Conservation (phyloP, 2,329 filamentous ascomycete species). For the Zymoseptoria tritici region DNA sequence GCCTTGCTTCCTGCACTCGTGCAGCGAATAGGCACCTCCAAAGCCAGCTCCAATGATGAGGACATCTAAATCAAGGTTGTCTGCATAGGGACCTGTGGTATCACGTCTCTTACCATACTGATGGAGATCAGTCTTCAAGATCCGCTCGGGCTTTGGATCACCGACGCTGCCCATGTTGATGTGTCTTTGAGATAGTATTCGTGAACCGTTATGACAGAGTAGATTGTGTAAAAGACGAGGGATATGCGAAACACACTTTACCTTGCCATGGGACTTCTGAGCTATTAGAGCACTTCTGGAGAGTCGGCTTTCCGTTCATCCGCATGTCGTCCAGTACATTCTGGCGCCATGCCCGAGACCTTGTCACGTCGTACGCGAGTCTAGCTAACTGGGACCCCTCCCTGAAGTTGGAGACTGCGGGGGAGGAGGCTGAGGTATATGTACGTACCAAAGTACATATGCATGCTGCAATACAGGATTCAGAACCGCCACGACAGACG, state of each 20-base stretch:
- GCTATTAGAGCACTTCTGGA: neutral
- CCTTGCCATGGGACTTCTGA: neutral
- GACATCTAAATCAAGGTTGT: constrained; percentile 26
- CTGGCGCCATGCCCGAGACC: neutral
- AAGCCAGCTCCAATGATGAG: constrained; percentile 37
- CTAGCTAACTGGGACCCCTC: neutral
- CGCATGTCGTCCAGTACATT: neutral
- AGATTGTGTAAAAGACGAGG: neutral
- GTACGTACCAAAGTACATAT: neutral
- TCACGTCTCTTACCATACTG: constrained; percentile 18
- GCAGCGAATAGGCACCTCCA: constrained; percentile 36
- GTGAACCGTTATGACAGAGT: neutral
- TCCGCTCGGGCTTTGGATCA: constrained; percentile 17
- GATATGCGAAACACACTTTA: neutral
- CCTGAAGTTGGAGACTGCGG: neutral
- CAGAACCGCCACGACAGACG: neutral
- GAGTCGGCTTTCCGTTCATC: neutral
- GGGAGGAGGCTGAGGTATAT: neutral
- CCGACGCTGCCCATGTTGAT: constrained; percentile 16
- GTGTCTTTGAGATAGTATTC: neutral
- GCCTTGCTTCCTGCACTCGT: constrained; percentile 33
- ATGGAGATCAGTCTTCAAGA: constrained; percentile 21
- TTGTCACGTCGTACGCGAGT: neutral
- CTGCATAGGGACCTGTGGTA: constrained; percentile 21
- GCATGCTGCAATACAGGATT: neutral